Evolutionary conservation across 441 rosid species (phyloP).

Genomic region (Pelargonium cotyledonis): DNA sequence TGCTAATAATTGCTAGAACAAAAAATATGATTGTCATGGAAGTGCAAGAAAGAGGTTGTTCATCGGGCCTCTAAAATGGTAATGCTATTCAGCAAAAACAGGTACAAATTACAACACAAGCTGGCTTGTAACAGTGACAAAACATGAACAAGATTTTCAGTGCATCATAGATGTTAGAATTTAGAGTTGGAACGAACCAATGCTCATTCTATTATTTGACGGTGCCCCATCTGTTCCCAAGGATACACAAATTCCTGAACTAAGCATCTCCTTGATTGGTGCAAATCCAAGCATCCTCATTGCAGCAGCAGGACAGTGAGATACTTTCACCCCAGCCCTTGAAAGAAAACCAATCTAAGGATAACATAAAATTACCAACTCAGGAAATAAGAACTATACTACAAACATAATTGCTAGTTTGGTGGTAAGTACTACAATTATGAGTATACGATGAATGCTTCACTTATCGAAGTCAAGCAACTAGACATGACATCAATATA

Average conservation of each 20-base stretch:
- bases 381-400: neutral
- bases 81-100: neutral
- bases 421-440: neutral
- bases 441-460: neutral
- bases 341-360: slow-evolving; percentile 55
- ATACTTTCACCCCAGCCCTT: slow-evolving; percentile 59
- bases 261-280: slow-evolving; percentile 53
- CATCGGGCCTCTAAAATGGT: neutral
- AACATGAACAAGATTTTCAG: neutral
- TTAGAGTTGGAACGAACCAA: slow-evolving; percentile 38
- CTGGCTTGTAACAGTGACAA: neutral
- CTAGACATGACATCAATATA: neutral
- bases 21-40: neutral
- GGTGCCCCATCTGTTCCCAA: slow-evolving; percentile 82
- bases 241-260: slow-evolving; percentile 57
- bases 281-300: slow-evolving; percentile 84
- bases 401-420: neutral
- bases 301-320: slow-evolving; percentile 73
- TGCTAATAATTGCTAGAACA: neutral
- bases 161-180: slow-evolving; percentile 4
- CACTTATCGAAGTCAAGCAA: neutral
- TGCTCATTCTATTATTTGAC: slow-evolving; percentile 79
- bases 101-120: slow-evolving; percentile 7
- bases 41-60: neutral
- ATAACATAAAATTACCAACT: neutral